A percentile compares a stretch with the other conserved stretches of the same genome.
phyloP scores from a whole-genome alignment of 176 grass and related monocot genomes.

The Eragrostis nindensis region DNA sequence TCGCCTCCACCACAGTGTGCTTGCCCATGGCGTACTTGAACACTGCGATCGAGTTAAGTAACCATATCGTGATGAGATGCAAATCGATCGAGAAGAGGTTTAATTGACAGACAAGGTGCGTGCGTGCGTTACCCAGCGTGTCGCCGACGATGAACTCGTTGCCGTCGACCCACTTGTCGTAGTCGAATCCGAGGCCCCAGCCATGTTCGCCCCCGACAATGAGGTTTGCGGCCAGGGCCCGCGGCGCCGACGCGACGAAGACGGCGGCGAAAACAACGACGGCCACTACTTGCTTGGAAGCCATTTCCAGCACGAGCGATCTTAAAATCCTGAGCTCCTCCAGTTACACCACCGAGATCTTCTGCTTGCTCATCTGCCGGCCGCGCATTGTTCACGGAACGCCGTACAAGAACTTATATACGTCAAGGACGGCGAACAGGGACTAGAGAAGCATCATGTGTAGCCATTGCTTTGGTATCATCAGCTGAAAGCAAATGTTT shows the following conservation, averaged over 20 bases:
- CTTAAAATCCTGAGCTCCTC: no score
- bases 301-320: neutral
- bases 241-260: neutral
- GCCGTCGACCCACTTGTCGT: neutral
- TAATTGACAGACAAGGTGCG: no score
- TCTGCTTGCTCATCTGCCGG: no score
- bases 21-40: neutral
- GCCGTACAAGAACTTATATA: no score
- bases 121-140: conserved; percentile 2
- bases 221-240: neutral
- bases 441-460: no score
- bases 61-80: no score
- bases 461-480: neutral
- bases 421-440: no score
- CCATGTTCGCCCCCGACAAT: neutral
- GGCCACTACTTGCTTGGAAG: neutral
- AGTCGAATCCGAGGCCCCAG: neutral
- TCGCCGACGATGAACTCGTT: conserved; percentile 9
- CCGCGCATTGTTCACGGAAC: no score
- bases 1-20: conserved; percentile 8
- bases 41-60: neutral
- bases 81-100: no score
- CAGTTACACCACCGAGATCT: no score
- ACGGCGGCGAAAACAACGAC: no score
- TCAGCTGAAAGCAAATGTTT: no score